A percentile compares a stretch with the other conserved stretches of the same genome.
phyloP scores from a whole-genome alignment of 2,329 filamentous ascomycete genomes.

The Xylariaceae sp. region DNA sequence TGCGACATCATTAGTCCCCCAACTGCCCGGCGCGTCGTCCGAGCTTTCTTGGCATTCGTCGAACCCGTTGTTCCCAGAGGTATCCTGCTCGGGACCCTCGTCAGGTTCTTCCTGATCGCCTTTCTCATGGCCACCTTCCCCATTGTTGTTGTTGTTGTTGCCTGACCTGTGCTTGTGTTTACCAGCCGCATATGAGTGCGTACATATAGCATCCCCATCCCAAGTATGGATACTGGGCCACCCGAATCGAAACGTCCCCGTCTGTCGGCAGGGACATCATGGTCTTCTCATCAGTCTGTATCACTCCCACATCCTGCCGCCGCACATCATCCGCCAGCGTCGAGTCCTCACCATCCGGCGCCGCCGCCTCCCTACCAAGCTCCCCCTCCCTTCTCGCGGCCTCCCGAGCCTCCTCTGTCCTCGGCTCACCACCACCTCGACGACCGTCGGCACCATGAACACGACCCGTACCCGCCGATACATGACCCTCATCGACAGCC shows the following conservation, averaged over 20 bases:
- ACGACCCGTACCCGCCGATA: constrained; percentile 56
- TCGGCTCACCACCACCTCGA: constrained; percentile 50
- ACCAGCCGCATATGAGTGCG: constrained; percentile 38
- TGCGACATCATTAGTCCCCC: constrained; percentile 27
- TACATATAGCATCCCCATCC: constrained; percentile 46
- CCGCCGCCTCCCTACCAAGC: constrained; percentile 43
- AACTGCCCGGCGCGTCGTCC: constrained; percentile 30
- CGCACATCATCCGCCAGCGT: constrained; percentile 38
- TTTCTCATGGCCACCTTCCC: constrained; percentile 42
- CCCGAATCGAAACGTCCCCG: constrained; percentile 64
- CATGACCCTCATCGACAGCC: constrained; percentile 56
- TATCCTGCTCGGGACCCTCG: constrained; percentile 28
- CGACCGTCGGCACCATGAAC: constrained; percentile 61
- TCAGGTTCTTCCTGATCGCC: constrained; percentile 37
- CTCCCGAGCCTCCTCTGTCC: constrained; percentile 42
- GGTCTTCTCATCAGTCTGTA: constrained; percentile 50
- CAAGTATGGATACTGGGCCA: constrained; percentile 62
- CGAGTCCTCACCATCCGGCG: constrained; percentile 43
- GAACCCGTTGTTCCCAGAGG: constrained; percentile 30
- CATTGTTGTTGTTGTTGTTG: constrained; percentile 37
- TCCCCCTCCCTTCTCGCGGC: constrained; percentile 41
- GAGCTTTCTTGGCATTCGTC: constrained; percentile 32
- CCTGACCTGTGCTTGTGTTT: constrained; percentile 39
- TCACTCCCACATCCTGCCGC: constrained; percentile 50
- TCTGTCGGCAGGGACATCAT: constrained; percentile 52